These are phyloP conservation scores for Lactarius hengduanensis DNA, from an alignment of 768 basidiomycete genomes.

Conservation along the genomic window DNA sequence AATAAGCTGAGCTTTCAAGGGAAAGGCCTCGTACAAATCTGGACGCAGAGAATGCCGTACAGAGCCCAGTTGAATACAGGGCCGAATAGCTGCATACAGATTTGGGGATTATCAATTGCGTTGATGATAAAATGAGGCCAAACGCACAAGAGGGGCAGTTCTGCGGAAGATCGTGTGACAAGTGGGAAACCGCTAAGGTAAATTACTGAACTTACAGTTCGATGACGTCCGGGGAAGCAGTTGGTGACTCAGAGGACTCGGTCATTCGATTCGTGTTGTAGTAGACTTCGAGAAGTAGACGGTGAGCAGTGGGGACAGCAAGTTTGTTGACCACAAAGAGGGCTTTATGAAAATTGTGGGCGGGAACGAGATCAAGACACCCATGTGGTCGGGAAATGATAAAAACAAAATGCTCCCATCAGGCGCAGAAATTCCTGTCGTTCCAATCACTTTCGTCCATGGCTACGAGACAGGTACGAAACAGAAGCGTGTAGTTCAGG, in stretches of 20 bases:
- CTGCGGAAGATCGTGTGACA: neutral
- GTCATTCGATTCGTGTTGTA: neutral
- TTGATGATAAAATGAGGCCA: neutral
- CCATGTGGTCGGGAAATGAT: neutral
- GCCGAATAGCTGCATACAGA: neutral
- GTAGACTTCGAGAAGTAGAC: neutral
- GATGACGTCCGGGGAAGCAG: neutral
- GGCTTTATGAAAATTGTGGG: neutral
- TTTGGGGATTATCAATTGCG: neutral
- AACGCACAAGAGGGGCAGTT: neutral
- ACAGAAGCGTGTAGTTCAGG: too few relatives aligned
- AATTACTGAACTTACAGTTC: neutral
- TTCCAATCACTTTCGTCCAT: too few relatives aligned
- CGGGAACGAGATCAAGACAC: neutral
- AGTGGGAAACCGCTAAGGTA: neutral
- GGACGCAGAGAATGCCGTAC: constrained; percentile 4
- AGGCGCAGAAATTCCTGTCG: too few relatives aligned
- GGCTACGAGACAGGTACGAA: too few relatives aligned
- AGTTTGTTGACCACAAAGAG: neutral
- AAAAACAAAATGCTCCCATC: neutral
- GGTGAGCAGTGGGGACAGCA: neutral
- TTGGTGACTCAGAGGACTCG: neutral
- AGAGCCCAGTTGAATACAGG: constrained; percentile 2
- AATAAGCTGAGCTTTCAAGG: neutral
- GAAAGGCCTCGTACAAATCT: neutral